phyloP scores from a whole-genome alignment of 345 rosid species.

The Salix dunnii region DNA sequence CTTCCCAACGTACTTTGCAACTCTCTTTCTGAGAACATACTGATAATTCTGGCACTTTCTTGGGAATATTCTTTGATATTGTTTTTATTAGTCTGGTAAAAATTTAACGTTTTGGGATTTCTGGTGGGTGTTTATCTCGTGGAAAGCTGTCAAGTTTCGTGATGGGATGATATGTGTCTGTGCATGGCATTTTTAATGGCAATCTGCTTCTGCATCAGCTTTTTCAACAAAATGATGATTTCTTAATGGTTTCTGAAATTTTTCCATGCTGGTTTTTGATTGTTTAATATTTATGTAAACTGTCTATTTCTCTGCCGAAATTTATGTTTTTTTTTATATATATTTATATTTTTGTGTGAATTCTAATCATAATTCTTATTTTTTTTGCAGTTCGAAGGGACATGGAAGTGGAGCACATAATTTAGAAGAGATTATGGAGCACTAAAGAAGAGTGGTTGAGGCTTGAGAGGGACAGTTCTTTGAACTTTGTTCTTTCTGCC shows the following conservation, averaged over 20 bases:
- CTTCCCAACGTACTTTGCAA: slow-evolving; percentile 9
- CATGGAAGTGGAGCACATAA: slow-evolving; percentile 24
- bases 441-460: slow-evolving; percentile 19
- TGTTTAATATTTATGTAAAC: neutral
- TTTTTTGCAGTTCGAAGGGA: slow-evolving; percentile 26
- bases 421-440: neutral
- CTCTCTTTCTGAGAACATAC: neutral
- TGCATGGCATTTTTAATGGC: slow-evolving; percentile 1
- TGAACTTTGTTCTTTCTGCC: slow-evolving; percentile 9
- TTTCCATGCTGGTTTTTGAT: neutral
- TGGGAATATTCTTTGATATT: neutral
- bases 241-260: neutral
- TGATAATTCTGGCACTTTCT: neutral
- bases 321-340: neutral
- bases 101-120: neutral
- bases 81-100: neutral
- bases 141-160: neutral
- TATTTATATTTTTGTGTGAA: neutral
- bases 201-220: neutral
- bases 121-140: neutral
- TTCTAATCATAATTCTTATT: slow-evolving; percentile 7
- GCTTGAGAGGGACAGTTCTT: slow-evolving; percentile 11
- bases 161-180: slow-evolving; percentile 1
- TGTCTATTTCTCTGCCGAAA: neutral
- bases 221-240: neutral